These are phyloP conservation scores for Candida sp. DNA, from an alignment of 1,139 yeast species.

Conservation along the genomic window DNA sequence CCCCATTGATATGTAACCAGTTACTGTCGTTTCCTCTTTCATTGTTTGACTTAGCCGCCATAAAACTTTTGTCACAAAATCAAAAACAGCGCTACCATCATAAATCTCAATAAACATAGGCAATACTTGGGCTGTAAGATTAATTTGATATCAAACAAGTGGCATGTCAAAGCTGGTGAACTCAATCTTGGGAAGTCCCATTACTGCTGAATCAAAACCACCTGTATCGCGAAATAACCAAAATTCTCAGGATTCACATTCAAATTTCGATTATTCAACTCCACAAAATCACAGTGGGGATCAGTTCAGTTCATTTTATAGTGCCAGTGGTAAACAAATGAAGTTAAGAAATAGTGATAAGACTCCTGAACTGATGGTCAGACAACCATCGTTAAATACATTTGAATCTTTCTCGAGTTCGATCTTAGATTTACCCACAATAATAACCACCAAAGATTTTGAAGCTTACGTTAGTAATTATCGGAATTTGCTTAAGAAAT, in stretches of 20 bases:
- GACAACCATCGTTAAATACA: slow-evolving; percentile 32
- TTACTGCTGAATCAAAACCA: slow-evolving; percentile 6
- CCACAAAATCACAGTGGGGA: not conserved
- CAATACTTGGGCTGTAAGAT: too few species aligned
- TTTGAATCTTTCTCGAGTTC: slow-evolving; percentile 48
- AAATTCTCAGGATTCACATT: not conserved
- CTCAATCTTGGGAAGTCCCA: slow-evolving; percentile 9
- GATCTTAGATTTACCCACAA: slow-evolving; percentile 54
- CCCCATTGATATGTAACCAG: too few species aligned
- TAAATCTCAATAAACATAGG: too few species aligned
- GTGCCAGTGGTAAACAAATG: not conserved
- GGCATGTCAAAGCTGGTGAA: not conserved
- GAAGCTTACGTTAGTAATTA: slow-evolving; percentile 45
- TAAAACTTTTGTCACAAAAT: too few species aligned
- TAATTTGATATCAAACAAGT: too few species aligned
- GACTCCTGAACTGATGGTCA: slow-evolving; percentile 8
- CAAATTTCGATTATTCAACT: not conserved
- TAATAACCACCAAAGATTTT: slow-evolving; percentile 59
- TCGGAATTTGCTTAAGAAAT: slow-evolving; percentile 45
- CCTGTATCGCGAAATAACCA: not conserved
- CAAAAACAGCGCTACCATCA: too few species aligned
- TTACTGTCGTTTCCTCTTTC: too few species aligned
- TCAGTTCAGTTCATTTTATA: not conserved
- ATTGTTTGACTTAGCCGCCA: too few species aligned
- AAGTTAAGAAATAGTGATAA: not conserved